Base-by-base conservation (phyloP, 78 protist species). In the Monosiga brevicollis region DNA sequence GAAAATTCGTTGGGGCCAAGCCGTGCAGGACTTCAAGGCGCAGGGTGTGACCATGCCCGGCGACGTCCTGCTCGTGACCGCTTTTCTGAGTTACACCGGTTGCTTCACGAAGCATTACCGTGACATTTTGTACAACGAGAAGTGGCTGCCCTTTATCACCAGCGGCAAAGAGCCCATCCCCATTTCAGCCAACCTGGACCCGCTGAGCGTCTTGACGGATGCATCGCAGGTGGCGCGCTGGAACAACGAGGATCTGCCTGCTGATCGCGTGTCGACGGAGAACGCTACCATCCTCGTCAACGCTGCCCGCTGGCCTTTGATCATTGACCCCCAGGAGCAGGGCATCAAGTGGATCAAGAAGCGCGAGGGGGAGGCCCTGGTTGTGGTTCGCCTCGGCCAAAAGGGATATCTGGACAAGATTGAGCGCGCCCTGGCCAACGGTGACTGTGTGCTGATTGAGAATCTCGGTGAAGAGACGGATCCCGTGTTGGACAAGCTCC, bases 321-420 rank as follows among this genome's bases (percentile, higher is more conserved):
- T 93, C 40, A 90, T 95, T 73, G 97, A 95, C 82, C 97, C 97
- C 41, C 96, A 95, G 86, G 82, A 87, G 34, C 94, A 94, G 76
- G 96, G 90, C 41, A 79, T 88, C 49, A 42, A 34, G 39, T 94
- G 94, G 94, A 83, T 94, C 43, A 42, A 35, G 39, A 72, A 79
- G 39, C 37, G 77, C 79, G 79, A 84, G 35, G 87, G 86, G 43
- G 79, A 76, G 26, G 81, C 36, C 70, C 70, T 89, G 42, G 54
- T 23, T 22, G 15, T 54, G 20, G 73, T 81, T 34, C 81, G 76
- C 74, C 2, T 73, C 43, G 71, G 49, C 79, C 38, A 54, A 37
- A 75, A 15, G 24, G 71, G 73, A 22, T 82, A 75, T 41, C 37
- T 89, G 39, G 80, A 74, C 43, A 54, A 3, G 36, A 35, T 81